Evolutionary conservation across 83 land plant genomes (phyloP).

Genomic region (Thuja plicata): DNA sequence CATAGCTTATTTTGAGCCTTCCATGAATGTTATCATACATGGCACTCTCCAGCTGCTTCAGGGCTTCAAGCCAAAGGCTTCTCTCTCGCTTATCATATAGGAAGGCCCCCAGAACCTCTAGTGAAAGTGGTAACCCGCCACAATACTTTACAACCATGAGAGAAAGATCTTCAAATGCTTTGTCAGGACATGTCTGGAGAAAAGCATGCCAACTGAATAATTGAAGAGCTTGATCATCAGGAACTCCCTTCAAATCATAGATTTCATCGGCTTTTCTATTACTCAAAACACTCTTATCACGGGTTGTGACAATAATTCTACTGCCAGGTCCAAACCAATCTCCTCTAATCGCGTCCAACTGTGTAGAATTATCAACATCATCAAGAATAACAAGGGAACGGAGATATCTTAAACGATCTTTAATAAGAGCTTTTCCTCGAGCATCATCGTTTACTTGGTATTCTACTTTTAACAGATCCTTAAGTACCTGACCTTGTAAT

Average conservation of each 20-base stretch:
- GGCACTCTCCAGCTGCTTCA: too few species aligned
- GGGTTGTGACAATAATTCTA: slow-evolving; percentile 9
- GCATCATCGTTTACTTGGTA: slow-evolving; percentile 5
- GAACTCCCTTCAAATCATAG: slow-evolving; percentile 9
- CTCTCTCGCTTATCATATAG: too few species aligned
- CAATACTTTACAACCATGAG: slow-evolving; percentile 12
- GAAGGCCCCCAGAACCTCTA: too few species aligned
- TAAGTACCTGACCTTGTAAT: background rate
- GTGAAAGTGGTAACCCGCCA: background rate
- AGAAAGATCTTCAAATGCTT: slow-evolving; percentile 8
- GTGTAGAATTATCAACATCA: slow-evolving; percentile 10
- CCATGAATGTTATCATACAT: too few species aligned
- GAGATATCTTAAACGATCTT: slow-evolving; percentile 1
- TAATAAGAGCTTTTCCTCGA: background rate
- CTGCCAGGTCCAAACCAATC: background rate
- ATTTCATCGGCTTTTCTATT: background rate
- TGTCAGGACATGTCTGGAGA: background rate
- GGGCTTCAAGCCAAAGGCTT: too few species aligned
- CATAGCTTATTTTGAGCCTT: too few species aligned
- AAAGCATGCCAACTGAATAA: slow-evolving; percentile 24
- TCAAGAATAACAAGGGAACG: slow-evolving; percentile 14
- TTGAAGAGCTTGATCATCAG: slow-evolving; percentile 5
- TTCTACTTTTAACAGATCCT: background rate
- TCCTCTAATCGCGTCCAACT: slow-evolving; percentile 12
- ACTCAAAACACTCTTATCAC: background rate